These are phyloP conservation scores for Aspergillus persii DNA, from an alignment of 2,329 filamentous ascomycete species.

Conservation along the genomic window DNA sequence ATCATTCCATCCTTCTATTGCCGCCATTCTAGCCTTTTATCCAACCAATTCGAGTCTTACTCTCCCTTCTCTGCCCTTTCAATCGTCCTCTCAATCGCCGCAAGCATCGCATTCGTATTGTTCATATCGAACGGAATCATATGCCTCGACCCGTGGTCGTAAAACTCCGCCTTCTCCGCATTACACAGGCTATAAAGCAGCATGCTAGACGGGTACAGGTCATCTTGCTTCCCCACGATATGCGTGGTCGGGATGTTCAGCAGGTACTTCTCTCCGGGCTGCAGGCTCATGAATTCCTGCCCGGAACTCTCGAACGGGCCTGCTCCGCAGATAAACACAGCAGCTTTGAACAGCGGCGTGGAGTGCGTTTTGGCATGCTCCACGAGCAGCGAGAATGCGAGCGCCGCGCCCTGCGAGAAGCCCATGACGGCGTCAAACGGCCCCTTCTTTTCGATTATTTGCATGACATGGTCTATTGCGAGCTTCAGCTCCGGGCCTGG, in stretches of 20 bases:
- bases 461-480: conserved; percentile 26
- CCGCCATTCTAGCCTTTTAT: not conserved
- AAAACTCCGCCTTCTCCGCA: conserved; percentile 26
- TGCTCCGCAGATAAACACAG: conserved; percentile 32
- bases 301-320: conserved; percentile 26
- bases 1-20: not conserved
- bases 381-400: conserved; percentile 26
- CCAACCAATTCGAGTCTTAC: not conserved
- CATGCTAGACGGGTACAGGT: conserved; percentile 28
- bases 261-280: conserved; percentile 13
- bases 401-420: conserved; percentile 32
- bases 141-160: conserved; percentile 38
- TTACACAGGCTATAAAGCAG: conserved; percentile 36
- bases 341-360: conserved; percentile 28
- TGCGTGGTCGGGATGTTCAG: conserved; percentile 39
- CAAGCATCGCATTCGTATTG: conserved; percentile 28
- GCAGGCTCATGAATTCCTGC: conserved; percentile 11
- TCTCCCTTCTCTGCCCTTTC: conserved; percentile 16
- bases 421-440: conserved; percentile 35
- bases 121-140: conserved; percentile 33
- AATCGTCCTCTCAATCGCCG: conserved; percentile 27
- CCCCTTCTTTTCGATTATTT: conserved; percentile 22
- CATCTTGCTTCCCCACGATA: conserved; percentile 38
- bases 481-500: conserved; percentile 23
- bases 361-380: conserved; percentile 22